Evolutionary conservation across 2,329 filamentous ascomycete species (phyloP).

Genomic region (Biscogniauxia marginata): DNA sequence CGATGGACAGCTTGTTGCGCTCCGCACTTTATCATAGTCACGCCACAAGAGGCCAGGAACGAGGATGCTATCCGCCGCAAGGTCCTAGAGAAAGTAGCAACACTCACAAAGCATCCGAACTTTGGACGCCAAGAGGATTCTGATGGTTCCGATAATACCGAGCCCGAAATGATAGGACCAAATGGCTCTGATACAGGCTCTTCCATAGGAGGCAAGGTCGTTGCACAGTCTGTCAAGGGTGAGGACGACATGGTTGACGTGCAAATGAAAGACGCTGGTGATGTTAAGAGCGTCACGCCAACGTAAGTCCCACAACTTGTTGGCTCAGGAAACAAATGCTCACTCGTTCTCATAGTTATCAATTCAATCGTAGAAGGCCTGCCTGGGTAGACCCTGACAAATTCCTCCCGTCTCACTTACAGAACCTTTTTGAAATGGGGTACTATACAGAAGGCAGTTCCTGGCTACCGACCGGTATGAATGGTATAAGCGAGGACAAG

Average conservation of each 20-base stretch:
- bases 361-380: constrained; percentile 50
- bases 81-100: constrained; percentile 71
- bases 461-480: constrained; percentile 69
- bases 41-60: constrained; percentile 64
- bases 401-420: constrained; percentile 62
- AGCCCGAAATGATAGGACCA: constrained; percentile 68
- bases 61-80: constrained; percentile 77
- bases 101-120: constrained; percentile 69
- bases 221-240: constrained; percentile 76
- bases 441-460: constrained; percentile 60
- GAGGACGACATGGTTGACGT: constrained; percentile 92
- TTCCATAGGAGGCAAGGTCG: constrained; percentile 67
- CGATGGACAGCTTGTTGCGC: constrained; percentile 29
- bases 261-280: constrained; percentile 68
- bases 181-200: constrained; percentile 59
- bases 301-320: constrained; percentile 25
- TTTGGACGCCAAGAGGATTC: constrained; percentile 52
- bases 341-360: constrained; percentile 37
- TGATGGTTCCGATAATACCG: constrained; percentile 52
- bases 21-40: constrained; percentile 74
- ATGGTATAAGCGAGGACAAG: constrained; percentile 57
- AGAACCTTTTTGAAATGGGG: constrained; percentile 74
- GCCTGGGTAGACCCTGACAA: constrained; percentile 51
- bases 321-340: constrained; percentile 7
- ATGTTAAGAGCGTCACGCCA: constrained; percentile 32